Percentiles rank a stretch among this genome's conserved stretches.
phyloP scores from a whole-genome alignment of 2,329 filamentous ascomycete genomes.

The Aspergillus sp. region DNA sequence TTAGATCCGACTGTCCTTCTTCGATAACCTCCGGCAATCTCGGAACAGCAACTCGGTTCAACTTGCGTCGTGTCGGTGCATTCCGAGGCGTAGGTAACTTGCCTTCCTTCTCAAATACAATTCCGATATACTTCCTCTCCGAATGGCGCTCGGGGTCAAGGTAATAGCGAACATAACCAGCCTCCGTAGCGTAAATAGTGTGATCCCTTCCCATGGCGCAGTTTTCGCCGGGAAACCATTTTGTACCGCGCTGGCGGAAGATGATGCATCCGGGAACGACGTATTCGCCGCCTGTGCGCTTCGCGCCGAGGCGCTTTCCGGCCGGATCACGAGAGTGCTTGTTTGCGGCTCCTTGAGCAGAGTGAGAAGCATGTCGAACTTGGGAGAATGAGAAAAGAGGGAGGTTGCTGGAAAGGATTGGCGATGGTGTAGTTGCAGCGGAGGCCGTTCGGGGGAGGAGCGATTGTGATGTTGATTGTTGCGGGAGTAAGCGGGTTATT shows the following conservation, averaged over 20 bases:
- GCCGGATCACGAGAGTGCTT: conserved; percentile 64
- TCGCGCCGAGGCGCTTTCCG: conserved; percentile 89
- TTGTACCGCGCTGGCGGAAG: conserved; percentile 92
- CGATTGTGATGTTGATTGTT: conserved; percentile 12
- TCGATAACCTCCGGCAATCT: conserved; percentile 23
- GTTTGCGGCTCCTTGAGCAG: conserved; percentile 67
- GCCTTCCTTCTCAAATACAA: conserved; percentile 81
- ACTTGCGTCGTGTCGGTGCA: conserved; percentile 69
- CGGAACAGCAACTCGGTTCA: conserved; percentile 67
- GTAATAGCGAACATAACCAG: conserved; percentile 97
- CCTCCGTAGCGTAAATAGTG: conserved; percentile 82
- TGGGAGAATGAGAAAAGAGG: conserved; percentile 44
- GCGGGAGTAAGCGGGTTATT: conserved; percentile 27
- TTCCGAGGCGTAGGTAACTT: conserved; percentile 74
- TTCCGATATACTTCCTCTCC: conserved; percentile 89
- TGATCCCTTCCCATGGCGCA: conserved; percentile 93
- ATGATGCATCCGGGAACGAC: conserved; percentile 97
- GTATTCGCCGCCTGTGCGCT: conserved; percentile 88
- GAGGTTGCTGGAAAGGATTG: conserved; percentile 25
- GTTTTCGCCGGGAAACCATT: conserved; percentile 95
- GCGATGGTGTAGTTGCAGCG: conserved; percentile 10
- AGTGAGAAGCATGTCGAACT: conserved; percentile 63
- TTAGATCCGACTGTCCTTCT: conserved; percentile 24
- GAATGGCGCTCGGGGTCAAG: conserved; percentile 79
- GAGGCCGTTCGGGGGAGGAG: conserved; percentile 30